phyloP scores from a whole-genome alignment of 306 rosid genomes.

The Begonia peltatifolia region DNA sequence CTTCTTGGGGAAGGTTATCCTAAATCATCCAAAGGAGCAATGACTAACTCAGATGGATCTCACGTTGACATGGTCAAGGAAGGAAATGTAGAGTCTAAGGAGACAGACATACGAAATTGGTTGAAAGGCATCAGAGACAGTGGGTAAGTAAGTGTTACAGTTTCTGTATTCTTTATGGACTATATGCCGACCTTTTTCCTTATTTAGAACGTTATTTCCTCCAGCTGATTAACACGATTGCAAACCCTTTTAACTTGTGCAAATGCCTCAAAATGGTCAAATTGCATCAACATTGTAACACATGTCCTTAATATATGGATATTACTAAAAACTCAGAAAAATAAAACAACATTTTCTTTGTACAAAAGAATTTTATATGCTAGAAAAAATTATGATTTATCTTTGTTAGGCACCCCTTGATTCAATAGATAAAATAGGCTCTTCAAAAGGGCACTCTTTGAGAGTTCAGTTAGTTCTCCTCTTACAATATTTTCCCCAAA shows the following conservation, averaged over 20 bases:
- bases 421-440: too few species aligned
- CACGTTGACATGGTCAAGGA: slow-evolving; percentile 37
- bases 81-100: slow-evolving; percentile 53
- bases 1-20: slow-evolving; percentile 90
- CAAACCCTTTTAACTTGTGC: too few species aligned
- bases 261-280: too few species aligned
- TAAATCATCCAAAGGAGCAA: slow-evolving; percentile 44
- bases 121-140: slow-evolving; percentile 90
- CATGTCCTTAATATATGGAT: background rate
- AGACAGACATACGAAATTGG: slow-evolving; percentile 77
- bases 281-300: background rate
- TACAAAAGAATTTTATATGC: too few species aligned
- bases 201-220: background rate
- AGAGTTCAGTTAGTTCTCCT: too few species aligned
- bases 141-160: slow-evolving; percentile 57
- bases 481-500: too few species aligned
- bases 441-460: too few species aligned
- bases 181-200: background rate
- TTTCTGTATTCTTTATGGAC: slow-evolving; percentile 4
- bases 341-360: too few species aligned
- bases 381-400: too few species aligned
- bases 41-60: slow-evolving; percentile 34
- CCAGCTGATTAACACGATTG: too few species aligned
- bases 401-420: too few species aligned
- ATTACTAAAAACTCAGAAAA: too few species aligned